A percentile compares a stretch with the other conserved stretches of the same genome.
Evolutionary conservation across 2,329 filamentous ascomycete genomes (phyloP).

Genomic region (Coniosporium tulheliwenetii): DNA sequence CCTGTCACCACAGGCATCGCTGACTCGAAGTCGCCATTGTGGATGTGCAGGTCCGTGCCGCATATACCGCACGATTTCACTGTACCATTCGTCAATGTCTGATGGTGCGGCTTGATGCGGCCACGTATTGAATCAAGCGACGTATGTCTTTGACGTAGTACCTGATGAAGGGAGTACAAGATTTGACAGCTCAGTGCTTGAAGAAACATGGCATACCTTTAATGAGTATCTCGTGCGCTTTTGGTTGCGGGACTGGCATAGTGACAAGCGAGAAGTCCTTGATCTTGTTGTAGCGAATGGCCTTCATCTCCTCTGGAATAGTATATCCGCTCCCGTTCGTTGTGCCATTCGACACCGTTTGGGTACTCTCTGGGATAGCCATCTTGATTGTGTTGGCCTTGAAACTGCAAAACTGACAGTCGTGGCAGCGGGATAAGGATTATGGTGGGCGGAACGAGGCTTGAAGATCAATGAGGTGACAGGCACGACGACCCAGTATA

Average conservation of each 20-base stretch:
- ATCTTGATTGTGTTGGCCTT: neutral
- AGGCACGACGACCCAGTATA: too few species aligned
- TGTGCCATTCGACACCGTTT: neutral
- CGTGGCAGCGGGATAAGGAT: too few species aligned
- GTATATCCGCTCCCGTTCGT: neutral
- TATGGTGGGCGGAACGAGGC: too few species aligned
- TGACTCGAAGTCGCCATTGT: slow-evolving; percentile 50
- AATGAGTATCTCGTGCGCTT: slow-evolving; percentile 4
- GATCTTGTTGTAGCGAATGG: slow-evolving; percentile 5
- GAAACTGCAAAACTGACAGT: too few species aligned
- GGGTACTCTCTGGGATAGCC: neutral
- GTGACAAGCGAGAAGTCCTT: slow-evolving; percentile 5
- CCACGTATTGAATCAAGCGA: too few species aligned
- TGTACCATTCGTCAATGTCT: neutral
- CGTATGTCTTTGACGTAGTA: too few species aligned
- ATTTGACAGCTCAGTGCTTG: too few species aligned
- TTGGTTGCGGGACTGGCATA: slow-evolving; percentile 4
- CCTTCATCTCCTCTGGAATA: slow-evolving; percentile 4
- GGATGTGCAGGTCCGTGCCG: slow-evolving; percentile 35
- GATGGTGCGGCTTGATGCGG: neutral
- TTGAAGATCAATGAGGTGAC: too few species aligned
- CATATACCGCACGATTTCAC: slow-evolving; percentile 6
- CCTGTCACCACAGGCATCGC: slow-evolving; percentile 21
- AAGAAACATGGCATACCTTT: slow-evolving; percentile 1
- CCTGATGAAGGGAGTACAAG: too few species aligned